A percentile compares a stretch with the other conserved stretches of the same genome.
phyloP scores from a whole-genome alignment of 2,329 filamentous ascomycete genomes.

The Torrubiellomyces zombiae region DNA sequence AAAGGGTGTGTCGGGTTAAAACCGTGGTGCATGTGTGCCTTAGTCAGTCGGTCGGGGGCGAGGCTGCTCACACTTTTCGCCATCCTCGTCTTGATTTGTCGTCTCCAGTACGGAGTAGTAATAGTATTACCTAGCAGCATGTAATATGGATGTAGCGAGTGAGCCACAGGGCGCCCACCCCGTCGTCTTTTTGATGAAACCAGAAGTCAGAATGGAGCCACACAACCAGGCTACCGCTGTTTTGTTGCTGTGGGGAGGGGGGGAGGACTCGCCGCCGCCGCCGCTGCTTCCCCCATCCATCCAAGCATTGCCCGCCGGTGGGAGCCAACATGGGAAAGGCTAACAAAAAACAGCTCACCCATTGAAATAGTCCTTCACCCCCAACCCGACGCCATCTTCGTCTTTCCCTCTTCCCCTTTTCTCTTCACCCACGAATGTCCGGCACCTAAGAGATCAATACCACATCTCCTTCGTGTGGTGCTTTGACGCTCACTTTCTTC shows the following conservation, averaged over 20 bases:
- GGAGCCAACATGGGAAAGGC: no score
- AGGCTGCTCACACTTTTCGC: no score
- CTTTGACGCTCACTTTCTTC: slow-evolving; percentile 14
- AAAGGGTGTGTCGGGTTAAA: no score
- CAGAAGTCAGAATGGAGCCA: not conserved
- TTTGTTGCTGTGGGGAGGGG: slow-evolving; percentile 3
- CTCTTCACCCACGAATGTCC: slow-evolving; percentile 32
- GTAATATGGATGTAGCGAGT: not conserved
- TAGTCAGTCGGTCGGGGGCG: no score
- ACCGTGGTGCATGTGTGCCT: no score
- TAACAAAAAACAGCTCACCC: slow-evolving; percentile 6
- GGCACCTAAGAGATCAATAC: slow-evolving; percentile 25
- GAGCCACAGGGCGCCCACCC: no score
- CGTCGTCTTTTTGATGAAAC: no score
- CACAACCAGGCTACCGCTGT: slow-evolving; percentile 1
- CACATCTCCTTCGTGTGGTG: slow-evolving; percentile 31
- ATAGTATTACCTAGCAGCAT: no score
- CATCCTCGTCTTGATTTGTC: no score
- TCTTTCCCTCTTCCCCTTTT: slow-evolving; percentile 19
- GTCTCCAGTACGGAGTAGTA: no score
- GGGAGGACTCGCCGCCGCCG: slow-evolving; percentile 6
- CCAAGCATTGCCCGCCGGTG: not conserved
- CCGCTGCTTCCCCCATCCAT: slow-evolving; percentile 2
- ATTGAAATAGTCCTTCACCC: slow-evolving; percentile 24
- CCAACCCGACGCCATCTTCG: slow-evolving; percentile 9